Evolutionary conservation across 805 yeast genomes (phyloP), one percentile per base, ranked within the genome.

Genomic region (Spathaspora sp.): DNA sequence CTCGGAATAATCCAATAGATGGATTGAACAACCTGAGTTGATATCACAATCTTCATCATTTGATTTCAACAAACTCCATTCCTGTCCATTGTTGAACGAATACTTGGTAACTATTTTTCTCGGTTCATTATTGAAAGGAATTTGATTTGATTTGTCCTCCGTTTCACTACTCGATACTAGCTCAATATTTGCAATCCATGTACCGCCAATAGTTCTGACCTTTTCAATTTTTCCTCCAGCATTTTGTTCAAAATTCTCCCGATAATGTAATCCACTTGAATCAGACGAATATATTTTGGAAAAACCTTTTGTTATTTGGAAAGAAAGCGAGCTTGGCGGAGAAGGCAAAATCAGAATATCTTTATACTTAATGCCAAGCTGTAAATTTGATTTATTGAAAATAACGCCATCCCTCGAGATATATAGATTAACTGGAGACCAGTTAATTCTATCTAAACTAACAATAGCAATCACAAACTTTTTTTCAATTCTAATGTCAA

Each of bases 131-230:
- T 67, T 67, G 17, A 70, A 35, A 63, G 44, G 2, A 68, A 49
- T 1, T 73, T 68, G 52, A 14, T 51, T 52, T 23, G 26, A 61
- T 11, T 67, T 57, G 20, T 69, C 55, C 44, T 67, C 71, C 23
- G 71, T 60, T 38, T 73, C 69, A 28, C 51, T 58, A n/a, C 49
- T 19, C n/a, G 55, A 64, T 52, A 39, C 48, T 47, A 32, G 54
- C 14, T 63, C 62, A 52, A 66, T 32, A 58, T 79, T 79, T 9
- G 82, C 77, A 45, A 86, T 60, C 79, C 87, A 78, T n/a, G 80
- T 76, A 9, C 91, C 92, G 52, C 85, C 88, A 29, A 83, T 71
- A 18, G 71, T 73, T 52, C 76, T 73, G 17, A 83, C 71, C 54
- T 76, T 77, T 35, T 70, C 71, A 23, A 75, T 69, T 44, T 72